Conservation (phyloP, 345 rosid species). For the Ceriops decandra region DNA sequence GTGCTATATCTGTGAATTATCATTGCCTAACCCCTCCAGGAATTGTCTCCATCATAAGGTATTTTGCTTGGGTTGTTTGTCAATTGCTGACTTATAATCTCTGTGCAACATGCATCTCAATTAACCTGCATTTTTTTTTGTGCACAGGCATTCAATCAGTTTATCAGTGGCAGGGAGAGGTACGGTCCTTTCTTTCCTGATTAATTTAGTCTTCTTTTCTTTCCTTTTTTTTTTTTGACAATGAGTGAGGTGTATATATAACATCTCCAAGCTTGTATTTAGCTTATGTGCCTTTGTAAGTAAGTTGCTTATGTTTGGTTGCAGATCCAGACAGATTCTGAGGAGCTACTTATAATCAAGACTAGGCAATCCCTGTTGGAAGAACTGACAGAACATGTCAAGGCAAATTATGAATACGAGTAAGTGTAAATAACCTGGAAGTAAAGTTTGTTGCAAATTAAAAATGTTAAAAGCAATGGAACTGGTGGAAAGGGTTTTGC, state of each 20-base stretch:
- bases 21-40: no score
- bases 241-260: no score
- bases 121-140: not conserved
- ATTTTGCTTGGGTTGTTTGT: not conserved
- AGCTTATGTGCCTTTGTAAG: not conserved
- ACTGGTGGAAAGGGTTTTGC: no score
- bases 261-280: no score
- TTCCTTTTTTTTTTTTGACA: no score
- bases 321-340: slow-evolving; percentile 79
- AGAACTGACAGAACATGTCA: slow-evolving; percentile 72
- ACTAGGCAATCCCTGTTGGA: slow-evolving; percentile 83
- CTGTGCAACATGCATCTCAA: no score
- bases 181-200: slow-evolving; percentile 21
- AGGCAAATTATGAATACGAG: slow-evolving; percentile 94
- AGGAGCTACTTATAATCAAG: slow-evolving; percentile 87
- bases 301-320: slow-evolving; percentile 16
- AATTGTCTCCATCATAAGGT: no score
- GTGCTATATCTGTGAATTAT: no score
- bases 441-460: not conserved
- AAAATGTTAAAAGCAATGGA: no score
- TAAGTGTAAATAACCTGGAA: slow-evolving; percentile 29
- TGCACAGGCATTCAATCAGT: slow-evolving; percentile 80
- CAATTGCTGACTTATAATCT: no score
- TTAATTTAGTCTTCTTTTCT: not conserved
- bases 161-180: slow-evolving; percentile 90